Evolutionary conservation across 2,329 filamentous ascomycete genomes (phyloP), one percentile per base, ranked within the genome.

Genomic region (Alternaria arbusti): DNA sequence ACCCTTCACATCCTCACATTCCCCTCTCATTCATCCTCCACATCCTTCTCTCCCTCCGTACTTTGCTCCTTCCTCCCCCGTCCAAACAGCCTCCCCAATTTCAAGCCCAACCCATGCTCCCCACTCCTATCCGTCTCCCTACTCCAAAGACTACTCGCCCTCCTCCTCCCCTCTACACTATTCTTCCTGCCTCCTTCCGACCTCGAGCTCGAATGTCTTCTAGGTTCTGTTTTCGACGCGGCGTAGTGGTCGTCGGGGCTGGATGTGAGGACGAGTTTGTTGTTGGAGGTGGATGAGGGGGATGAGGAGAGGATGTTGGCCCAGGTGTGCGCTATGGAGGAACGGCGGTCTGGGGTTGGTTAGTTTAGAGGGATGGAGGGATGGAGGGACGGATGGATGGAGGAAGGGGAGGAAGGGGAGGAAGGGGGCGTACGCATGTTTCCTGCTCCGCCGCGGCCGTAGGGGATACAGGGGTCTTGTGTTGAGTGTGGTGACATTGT

Each of bases 381-480:
- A 20, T 20, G 20, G 20, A 20, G 20, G 20, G 20, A 20, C 20
- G 20, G 20, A 20, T 20, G 20, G 20, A 20, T 20, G 20, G 20
- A 20, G 20, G 20, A 20, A 20, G 25, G 25, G 23, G 13, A 28
- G 43, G 15, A 7, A 28, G 32, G 11, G 2, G 23, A 15, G 15
- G 9, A 36, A 36, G 54, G 25, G 28, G 13, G 36, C 54, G 9
- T 60, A 65, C 65, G 65, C 61, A 67, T 67, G 22, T 67, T 67
- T 22, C 65, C 65, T 13, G 65, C 65, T 50, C 65, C 65, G 4
- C 65, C 65, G 7, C 65, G 65, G 10, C 65, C 65, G 17, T 67
- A 67, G 10, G 65, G 50, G 22, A 67, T 57, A 26, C 57, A 67
- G 3, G 58, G 40, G 30, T 67, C 59, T 51, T 30, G 17, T 30